phyloP scores from a whole-genome alignment of 2,329 filamentous ascomycete genomes.

The Alternaria metachromatica region DNA sequence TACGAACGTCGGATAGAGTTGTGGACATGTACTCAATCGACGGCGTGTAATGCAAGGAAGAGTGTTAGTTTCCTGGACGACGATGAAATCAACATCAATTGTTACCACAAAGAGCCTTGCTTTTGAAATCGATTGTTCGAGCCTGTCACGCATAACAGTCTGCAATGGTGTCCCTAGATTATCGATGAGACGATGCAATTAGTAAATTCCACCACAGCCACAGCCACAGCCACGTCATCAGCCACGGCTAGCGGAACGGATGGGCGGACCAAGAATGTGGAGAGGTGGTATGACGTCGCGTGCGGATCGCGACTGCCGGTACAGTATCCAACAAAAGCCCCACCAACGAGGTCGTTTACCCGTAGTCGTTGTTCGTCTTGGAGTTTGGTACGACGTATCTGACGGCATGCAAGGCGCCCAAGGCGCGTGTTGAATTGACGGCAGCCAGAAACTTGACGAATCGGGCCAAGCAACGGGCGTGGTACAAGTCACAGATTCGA shows the following conservation, averaged over 20 bases:
- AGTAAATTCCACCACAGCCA: background rate
- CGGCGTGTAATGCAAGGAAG: background rate
- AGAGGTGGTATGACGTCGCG: conserved; percentile 3
- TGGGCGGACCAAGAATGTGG: background rate
- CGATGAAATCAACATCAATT: background rate
- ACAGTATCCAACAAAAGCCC: background rate
- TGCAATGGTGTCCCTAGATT: background rate
- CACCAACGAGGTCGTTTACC: background rate
- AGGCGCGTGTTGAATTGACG: background rate
- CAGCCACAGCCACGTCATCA: conserved; percentile 6
- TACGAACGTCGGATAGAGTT: background rate
- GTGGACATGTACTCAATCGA: background rate
- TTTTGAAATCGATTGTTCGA: background rate
- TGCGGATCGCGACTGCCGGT: conserved; percentile 8
- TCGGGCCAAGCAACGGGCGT: background rate
- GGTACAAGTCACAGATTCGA: conserved; percentile 1
- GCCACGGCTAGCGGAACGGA: conserved; percentile 7
- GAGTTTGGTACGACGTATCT: background rate
- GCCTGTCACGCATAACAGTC: background rate
- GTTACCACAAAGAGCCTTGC: background rate
- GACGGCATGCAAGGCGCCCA: background rate
- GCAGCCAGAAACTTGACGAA: conserved; percentile 8
- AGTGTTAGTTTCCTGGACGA: background rate
- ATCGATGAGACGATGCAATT: background rate
- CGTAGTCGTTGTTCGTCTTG: background rate